Conservation (phyloP, 2,329 filamentous ascomycete genomes). For the Sordariomycetes sp. region DNA sequence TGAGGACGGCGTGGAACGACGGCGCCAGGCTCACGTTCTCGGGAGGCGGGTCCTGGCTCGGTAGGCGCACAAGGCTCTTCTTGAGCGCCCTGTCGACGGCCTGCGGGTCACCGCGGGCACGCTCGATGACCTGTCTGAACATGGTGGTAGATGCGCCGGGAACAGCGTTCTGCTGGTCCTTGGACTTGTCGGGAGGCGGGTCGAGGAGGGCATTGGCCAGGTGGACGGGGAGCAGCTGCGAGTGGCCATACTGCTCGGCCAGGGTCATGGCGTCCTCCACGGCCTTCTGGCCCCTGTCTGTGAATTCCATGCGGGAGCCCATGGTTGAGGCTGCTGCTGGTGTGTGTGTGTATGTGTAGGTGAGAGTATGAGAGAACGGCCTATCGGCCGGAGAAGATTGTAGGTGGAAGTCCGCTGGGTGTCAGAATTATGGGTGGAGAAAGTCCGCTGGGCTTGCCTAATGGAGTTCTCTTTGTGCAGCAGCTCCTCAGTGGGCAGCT, state of each 20-base stretch:
- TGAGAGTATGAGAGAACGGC: not conserved
- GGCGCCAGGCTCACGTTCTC: conserved; percentile 79
- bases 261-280: conserved; percentile 80
- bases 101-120: conserved; percentile 86
- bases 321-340: conserved; percentile 33
- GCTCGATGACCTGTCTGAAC: conserved; percentile 89
- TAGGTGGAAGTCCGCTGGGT: not conserved
- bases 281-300: conserved; percentile 83
- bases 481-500: conserved; percentile 1
- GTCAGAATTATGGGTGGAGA: conserved; percentile 3
- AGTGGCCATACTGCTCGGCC: conserved; percentile 82
- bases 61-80: conserved; percentile 80
- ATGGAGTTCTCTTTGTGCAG: not conserved
- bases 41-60: conserved; percentile 89
- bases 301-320: conserved; percentile 80
- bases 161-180: conserved; percentile 71
- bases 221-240: conserved; percentile 83
- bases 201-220: conserved; percentile 76
- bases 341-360: conserved; percentile 8
- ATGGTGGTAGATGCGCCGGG: conserved; percentile 58
- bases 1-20: conserved; percentile 69
- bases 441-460: conserved; percentile 1
- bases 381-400: not conserved
- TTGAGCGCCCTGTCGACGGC: conserved; percentile 81
- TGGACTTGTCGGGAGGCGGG: conserved; percentile 63